Evolutionary conservation across 495 filamentous ascomycete species (phyloP), one percentile per base, ranked within the genome.

Genomic region (Penicillium longicatenatum): DNA sequence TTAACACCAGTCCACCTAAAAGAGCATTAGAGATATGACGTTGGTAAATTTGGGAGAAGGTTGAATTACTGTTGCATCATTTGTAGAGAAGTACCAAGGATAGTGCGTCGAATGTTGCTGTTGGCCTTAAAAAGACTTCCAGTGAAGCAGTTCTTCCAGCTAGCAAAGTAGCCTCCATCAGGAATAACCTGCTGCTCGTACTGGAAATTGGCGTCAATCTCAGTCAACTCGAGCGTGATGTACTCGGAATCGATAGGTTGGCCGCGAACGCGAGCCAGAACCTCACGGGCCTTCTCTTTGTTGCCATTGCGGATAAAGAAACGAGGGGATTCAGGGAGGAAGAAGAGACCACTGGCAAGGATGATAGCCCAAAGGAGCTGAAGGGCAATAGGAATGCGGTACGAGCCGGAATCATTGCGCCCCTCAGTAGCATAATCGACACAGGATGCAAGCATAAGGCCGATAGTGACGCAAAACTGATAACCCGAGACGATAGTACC

Each of bases 321-420:
- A 64, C 85, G 82, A 55, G 85, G 85, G 3, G 84, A 86, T 67
- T 96, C 92, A 1, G 92, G 92, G 4, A 95, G 84, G 45, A 92
- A 55, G 45, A 87, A 70, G 65, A 95, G 83, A 35, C 92, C 86
- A 41, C 50, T 55, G 17, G 72, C 83, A 16, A 90, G 79, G 55
- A 89, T 80, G 3, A 85, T 50, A 31, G 86, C 85, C 86, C 86
- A 90, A 19, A 82, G 62, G 57, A 87, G 84, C 60, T 90, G 87
- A 7, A 89, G 61, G 6, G 71, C 83, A 55, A 89, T 87, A 5
- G 87, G 87, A 35, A 90, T 88, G 42, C 85, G 81, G 73, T 89
- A 90, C 2, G 84, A 86, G 42, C 82, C 81, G 1, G 84, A 79
- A 59, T 86, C 80, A 19, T 69, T 65, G 51, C 79, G 78, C 47